These are phyloP conservation scores for Dittrichia graveolens DNA, from an alignment of 129 eudicot genomes.

Conservation along the genomic window DNA sequence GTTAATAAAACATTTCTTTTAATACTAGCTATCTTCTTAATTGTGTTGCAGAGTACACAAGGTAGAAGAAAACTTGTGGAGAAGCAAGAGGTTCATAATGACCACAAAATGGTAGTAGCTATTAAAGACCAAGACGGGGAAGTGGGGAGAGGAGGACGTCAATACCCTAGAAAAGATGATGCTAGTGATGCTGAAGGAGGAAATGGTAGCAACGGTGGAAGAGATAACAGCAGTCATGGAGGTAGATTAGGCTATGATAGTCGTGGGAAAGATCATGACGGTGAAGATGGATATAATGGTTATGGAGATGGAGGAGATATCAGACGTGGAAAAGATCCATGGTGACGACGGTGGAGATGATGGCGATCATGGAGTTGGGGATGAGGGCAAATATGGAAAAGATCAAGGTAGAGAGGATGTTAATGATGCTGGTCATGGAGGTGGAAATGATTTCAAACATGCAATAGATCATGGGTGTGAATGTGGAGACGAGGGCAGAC, in stretches of 20 bases:
- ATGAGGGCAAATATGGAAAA: too few relatives aligned
- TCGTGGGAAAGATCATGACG: too few relatives aligned
- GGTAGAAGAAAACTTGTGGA: constrained; percentile 19
- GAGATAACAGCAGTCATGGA: too few relatives aligned
- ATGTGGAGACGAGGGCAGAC: too few relatives aligned
- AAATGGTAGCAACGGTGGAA: too few relatives aligned
- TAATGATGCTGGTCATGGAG: background rate
- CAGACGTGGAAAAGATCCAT: too few relatives aligned
- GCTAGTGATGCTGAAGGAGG: background rate
- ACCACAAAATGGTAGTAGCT: background rate
- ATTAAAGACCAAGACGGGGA: constrained; percentile 7
- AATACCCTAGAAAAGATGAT: background rate
- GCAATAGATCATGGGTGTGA: background rate
- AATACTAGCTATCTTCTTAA: constrained; percentile 25
- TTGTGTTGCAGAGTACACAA: constrained; percentile 28
- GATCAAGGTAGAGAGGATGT: too few relatives aligned
- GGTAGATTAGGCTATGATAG: too few relatives aligned
- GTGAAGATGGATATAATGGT: too few relatives aligned
- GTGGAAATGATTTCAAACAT: background rate
- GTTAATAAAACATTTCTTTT: constrained; percentile 22
- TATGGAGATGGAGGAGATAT: too few relatives aligned
- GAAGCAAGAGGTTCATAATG: constrained; percentile 13
- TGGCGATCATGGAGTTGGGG: too few relatives aligned
- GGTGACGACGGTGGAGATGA: too few relatives aligned
- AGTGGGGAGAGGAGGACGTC: constrained; percentile 5